Evolutionary conservation across 805 yeast genomes (phyloP), one percentile per base, ranked within the genome.

Genomic region (Komagataella pseudopastoris): DNA sequence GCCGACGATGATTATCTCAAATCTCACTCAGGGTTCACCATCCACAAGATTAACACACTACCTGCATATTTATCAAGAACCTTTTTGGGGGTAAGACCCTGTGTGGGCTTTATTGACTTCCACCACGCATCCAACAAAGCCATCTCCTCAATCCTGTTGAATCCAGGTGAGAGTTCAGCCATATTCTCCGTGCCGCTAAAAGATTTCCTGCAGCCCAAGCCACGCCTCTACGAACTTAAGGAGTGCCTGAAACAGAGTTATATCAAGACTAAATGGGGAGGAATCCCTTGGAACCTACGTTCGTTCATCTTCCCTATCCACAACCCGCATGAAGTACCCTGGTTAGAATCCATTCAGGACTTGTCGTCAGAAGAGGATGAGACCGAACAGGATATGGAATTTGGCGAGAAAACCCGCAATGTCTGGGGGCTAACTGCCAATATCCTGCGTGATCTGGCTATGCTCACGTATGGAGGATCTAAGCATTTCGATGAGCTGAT

Each of bases 381-480:
- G 47, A 54, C 68, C 24, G 60, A 60, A 53, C 62, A 59, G 44
- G 64, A 63, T 56, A 66, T 63, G 49, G 66, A 68, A 62, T 74
- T 56, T 60, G 78, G 62, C 39, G 63, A 61, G 18, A 71, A 74
- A 51, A 74, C 81, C 44, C 78, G 85, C 59, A 85, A 84, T 59
- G 81, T 86, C 4, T 85, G 93, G 95, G 95, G 95, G 0, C 66
- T 85, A 44, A 85, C 93, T 0, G 91, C 90, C 2, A 84, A 83
- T 60, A 85, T 85, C 7, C 61, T 85, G n/a, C 85, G 78, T 58
- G 91, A 85, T 60, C 59, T 85, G 24, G 82, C 88, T 1, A 73
- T 72, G 52, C 70, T 84, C 7, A 68, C 76, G 3, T 76, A 78
- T 59, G 55, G 77, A 57, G 69, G 69, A 45, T 54, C 62, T 50